Percentiles rank a stretch among this genome's conserved stretches.
Evolutionary conservation across 352 stramenopile species (phyloP).

Genomic region (Detonula confervacea): DNA sequence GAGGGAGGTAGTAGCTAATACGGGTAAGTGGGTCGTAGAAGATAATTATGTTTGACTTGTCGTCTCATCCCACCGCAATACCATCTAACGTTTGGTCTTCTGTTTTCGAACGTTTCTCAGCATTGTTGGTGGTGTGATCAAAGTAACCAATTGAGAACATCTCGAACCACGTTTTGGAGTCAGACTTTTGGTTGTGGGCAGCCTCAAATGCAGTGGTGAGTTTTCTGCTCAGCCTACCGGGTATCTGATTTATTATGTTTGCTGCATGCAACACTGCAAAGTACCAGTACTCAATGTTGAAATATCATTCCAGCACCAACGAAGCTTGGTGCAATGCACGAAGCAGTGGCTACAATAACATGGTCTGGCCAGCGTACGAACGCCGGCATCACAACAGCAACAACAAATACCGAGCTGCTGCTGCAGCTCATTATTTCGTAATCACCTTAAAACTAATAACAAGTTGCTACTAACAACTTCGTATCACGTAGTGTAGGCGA

Average conservation of each 20-base stretch:
- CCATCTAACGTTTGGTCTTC: conserved; percentile 12
- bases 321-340: too few relatives aligned
- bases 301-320: too few relatives aligned
- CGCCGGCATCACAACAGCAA: too few relatives aligned
- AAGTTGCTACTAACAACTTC: too few relatives aligned
- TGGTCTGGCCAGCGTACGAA: too few relatives aligned
- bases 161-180: conserved; percentile 14
- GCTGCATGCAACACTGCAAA: not conserved
- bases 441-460: too few relatives aligned
- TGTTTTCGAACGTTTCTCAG: not conserved
- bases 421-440: too few relatives aligned
- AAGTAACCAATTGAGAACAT: conserved; percentile 15
- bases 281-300: not conserved
- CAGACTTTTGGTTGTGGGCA: not conserved
- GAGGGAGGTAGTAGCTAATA: not conserved
- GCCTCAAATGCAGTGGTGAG: conserved; percentile 2
- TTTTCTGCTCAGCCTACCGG: not conserved
- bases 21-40: conserved; percentile 25
- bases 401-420: too few relatives aligned
- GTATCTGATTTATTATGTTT: not conserved
- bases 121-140: not conserved
- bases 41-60: conserved; percentile 6
- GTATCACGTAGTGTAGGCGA: too few relatives aligned
- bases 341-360: too few relatives aligned
- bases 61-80: conserved; percentile 9